Evolutionary conservation across 306 rosid species (phyloP), one percentile per base, ranked within the genome.

Genomic region (Castanopsis chinensis): DNA sequence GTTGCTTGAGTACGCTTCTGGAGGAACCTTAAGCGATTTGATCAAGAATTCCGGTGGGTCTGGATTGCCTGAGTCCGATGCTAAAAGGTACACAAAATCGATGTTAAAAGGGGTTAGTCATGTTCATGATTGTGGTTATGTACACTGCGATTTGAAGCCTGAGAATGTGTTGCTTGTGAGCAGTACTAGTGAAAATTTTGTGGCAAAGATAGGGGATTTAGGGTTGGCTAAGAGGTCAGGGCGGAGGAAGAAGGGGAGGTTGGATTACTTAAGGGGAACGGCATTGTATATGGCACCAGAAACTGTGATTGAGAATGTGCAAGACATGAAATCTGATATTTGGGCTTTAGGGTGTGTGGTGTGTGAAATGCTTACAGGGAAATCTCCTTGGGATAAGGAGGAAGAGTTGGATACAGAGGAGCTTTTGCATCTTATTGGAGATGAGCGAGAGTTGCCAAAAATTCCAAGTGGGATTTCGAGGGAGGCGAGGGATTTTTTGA

Each of bases 81-180:
- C 79, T 79, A 65, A 58, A 51, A 35, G 59, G 9, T 69, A 74
- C 51, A 79, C 86, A 3, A 78, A 13, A 23, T 69, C 80, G 0
- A 83, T 79, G 20, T 78, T 83, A 30, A 76, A 60, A 75, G 86
- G 86, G 14, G 18, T 83, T 1, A n/a, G 27, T 52, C 83, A 83
- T 32, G 54, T 83, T 61, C 83, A 79, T 35, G 23, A n/a, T 18
- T 15, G 35, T 1, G 63, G 72, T 25, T 83, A 67, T 4, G 74
- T 79, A 32, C 86, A 83, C 21, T 83, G 86, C 41, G 83, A 83
- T 79, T 69, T 83, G 76, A 83, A 83, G 80, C 86, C 86, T 0
- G 70, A 23, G 11, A 83, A 83, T 65, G 76, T 79, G 30, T 15
- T 83, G 41, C 76, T 83, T 35, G 53, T 83, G 61, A 45, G 71